Conservation (phyloP, 2,329 filamentous ascomycete species). For the Fusarium hostae region DNA sequence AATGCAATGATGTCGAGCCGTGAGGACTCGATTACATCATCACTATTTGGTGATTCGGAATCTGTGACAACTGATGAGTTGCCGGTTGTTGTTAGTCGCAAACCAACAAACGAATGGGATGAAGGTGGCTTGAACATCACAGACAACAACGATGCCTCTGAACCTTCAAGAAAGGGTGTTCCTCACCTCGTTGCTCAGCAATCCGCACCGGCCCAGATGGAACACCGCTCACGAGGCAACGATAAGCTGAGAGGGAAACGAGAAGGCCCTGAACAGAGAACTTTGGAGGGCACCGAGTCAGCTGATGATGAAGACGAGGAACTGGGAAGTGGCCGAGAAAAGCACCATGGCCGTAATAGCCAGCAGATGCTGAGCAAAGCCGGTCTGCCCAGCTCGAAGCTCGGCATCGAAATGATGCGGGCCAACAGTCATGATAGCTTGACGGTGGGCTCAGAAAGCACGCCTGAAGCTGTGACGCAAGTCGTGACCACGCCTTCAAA, state of each 20-base stretch:
- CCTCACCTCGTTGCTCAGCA: conserved; percentile 68
- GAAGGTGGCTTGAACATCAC: conserved; percentile 82
- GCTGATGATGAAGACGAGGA: conserved; percentile 97
- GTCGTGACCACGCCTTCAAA: conserved; percentile 61
- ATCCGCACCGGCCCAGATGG: conserved; percentile 73
- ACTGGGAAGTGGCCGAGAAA: conserved; percentile 65
- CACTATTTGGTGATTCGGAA: conserved; percentile 87
- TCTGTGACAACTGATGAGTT: conserved; percentile 81
- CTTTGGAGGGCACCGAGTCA: conserved; percentile 81
- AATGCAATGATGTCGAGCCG: conserved; percentile 85
- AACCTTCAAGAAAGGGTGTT: conserved; percentile 55
- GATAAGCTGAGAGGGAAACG: conserved; percentile 81
- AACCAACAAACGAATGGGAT: conserved; percentile 81
- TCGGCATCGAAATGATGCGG: conserved; percentile 97
- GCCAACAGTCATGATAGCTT: conserved; percentile 93
- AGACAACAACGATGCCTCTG: conserved; percentile 57
- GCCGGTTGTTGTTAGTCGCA: conserved; percentile 78
- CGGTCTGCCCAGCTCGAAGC: conserved; percentile 80
- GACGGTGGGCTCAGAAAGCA: conserved; percentile 61
- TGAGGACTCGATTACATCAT: conserved; percentile 89
- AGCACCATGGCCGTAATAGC: conserved; percentile 60
- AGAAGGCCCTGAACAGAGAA: conserved; percentile 78
- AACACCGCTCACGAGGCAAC: conserved; percentile 68
- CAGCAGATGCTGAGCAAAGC: conserved; percentile 57
- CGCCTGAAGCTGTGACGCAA: conserved; percentile 63